Base-by-base conservation (phyloP, 768 basidiomycete species). In the Mrakia blollopis region DNA sequence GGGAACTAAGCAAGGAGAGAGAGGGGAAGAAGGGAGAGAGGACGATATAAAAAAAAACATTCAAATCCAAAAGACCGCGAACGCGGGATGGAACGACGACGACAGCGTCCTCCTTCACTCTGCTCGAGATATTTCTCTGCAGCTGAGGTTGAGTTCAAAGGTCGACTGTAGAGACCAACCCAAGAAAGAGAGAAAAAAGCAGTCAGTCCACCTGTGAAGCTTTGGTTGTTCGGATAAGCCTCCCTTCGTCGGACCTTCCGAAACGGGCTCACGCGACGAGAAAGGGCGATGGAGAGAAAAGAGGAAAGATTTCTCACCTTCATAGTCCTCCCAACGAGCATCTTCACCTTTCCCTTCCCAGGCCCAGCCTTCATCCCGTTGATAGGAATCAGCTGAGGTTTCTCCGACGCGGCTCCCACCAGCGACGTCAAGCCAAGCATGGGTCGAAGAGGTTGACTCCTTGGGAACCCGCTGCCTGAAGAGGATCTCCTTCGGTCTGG, bases 241-340 rank as follows among this genome's bases (percentile, higher is more conserved):
- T n/a, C 23, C 10, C n/a, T 18, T 16, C 14, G 61, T 35, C 16
- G 14, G 9, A 23, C 61, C 61, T 62, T 35, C 61, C 61, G 16
- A 16, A 30, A 30, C 61, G 61, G 61, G 61, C n/a, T n/a, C 44
- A 62, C 61, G 61, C n/a, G n/a, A 28, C 28, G 4, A n/a, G 25
- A 21, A 54, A 16, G 25, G 25, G 25, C 2, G 52, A 1, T 11
- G 44, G 14, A 54, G 23, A 2, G 5, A 44, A 44, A 44, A 44
- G n/a, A n/a, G n/a, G n/a, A n/a, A n/a, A n/a, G n/a, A n/a, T n/a
- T n/a, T n/a, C 44, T 44, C 28, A 62, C 61, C 61, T 67, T 67
- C 63, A 67, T 67, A 39, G 32, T 67, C 35, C 63, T 67, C 63
- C 63, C 63, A 4, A 67, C 63, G 23, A 67, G 63, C 63, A 67